Base-by-base conservation (phyloP, 805 yeast species). In the Cyberlindnera sargentensis region DNA sequence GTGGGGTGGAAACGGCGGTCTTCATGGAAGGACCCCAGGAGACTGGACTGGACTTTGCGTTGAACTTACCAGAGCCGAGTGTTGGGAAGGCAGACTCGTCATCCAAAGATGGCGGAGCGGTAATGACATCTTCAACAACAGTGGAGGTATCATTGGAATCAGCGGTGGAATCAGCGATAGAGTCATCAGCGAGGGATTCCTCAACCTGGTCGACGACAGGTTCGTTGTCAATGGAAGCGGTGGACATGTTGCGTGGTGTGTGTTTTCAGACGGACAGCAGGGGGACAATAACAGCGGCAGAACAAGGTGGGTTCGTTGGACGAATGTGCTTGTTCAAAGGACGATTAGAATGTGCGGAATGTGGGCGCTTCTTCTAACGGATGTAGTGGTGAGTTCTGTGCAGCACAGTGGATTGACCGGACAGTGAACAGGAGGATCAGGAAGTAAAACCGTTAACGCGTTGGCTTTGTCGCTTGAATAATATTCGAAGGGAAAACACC, bases 61-160 rank as follows among this genome's bases (percentile, higher is more conserved):
- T 45, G 20, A 48, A 37, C 15, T 47, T 63, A 37, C 76, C 62
- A 20, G 70, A 76, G 31, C 85, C 85, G 53, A 83, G 69, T 27
- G 83, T 71, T 6, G 91, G 91, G 63, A 80, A 79, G 10, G 82
- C 81, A 29, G 71, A 58, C 52, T 74, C 80, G 55, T 75, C 79
- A 40, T 68, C 51, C 47, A 76, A 66, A 26, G 76, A 65, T 36
- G 72, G 70, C 30, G 66, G 58, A 6, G 64, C 51, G 33, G 8
- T 20, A 25, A 31, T 11, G 20, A n/a, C 33, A 26, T 41, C 40
- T 30, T 34, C 40, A 8, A 37, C 44, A 24, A 35, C 37, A 9
- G 31, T n/a, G 31, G 43, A 40, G 31, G 27, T 39, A 7, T 23
- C 41, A 3, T 37, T 34, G 15, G 36, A 6, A 9, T 27, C 24